Percentiles rank a stretch among this genome's conserved stretches.
Evolutionary conservation across 1,284 basidiomycete species (phyloP).

Genomic region (Porodaedalea pini): DNA sequence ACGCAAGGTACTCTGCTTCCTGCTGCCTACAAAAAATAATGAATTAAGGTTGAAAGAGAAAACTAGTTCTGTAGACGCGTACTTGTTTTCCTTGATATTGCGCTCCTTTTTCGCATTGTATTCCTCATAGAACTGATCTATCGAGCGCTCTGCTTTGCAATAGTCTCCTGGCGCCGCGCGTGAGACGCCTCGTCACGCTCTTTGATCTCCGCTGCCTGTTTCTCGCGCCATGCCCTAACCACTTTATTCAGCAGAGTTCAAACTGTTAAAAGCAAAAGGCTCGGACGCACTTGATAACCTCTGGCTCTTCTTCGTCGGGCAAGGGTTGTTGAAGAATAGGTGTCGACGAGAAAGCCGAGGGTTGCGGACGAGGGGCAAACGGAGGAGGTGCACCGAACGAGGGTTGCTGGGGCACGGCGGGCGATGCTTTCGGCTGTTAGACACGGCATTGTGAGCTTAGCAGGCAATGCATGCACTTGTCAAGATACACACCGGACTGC

Average conservation of each 20-base stretch:
- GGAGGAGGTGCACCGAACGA: constrained; percentile 48
- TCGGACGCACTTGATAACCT: constrained; percentile 73
- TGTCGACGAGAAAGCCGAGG: constrained; percentile 62
- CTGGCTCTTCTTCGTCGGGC: constrained; percentile 76
- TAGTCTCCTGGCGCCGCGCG: constrained; percentile 80
- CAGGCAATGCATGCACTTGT: too few species aligned
- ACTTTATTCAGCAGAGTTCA: constrained; percentile 4
- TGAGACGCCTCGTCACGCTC: constrained; percentile 76
- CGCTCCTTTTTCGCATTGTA: constrained; percentile 92
- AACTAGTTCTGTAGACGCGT: constrained; percentile 32
- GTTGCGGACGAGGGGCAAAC: constrained; percentile 72
- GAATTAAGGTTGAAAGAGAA: background rate
- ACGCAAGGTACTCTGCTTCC: constrained; percentile 79
- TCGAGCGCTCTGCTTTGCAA: constrained; percentile 88
- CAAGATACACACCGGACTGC: constrained; percentile 46
- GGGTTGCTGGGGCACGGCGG: constrained; percentile 34
- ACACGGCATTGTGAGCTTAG: too few species aligned
- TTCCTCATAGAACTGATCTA: constrained; percentile 95
- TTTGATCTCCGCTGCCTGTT: constrained; percentile 84
- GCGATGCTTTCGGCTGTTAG: constrained; percentile 24
- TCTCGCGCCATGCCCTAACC: constrained; percentile 80
- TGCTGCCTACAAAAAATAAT: constrained; percentile 59
- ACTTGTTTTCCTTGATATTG: constrained; percentile 97
- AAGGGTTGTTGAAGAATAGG: constrained; percentile 68
- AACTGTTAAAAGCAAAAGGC: background rate